Evolutionary conservation across 495 filamentous ascomycete species (phyloP), one percentile per base, ranked within the genome.

Genomic region (Cudoniella acicularis): DNA sequence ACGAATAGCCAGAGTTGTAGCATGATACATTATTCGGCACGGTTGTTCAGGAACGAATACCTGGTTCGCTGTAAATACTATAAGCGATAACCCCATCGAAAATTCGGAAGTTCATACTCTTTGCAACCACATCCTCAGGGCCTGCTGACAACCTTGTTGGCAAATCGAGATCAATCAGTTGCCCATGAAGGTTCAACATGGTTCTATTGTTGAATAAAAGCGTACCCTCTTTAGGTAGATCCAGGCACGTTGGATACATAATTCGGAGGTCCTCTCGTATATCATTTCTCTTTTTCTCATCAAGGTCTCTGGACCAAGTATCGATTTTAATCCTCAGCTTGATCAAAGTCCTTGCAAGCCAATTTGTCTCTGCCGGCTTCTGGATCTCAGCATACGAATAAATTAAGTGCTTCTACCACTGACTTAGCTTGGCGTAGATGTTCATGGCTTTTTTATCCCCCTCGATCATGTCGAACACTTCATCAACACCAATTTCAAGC

Each of bases 241-340:
- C 48, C 48, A 50, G 6, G 24, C 13, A 22, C 48, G 48, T n/a
- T 50, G 22, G n/a, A 21, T 21, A 50, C 10, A 50, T 10, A 4
- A 22, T 2, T 50, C 2, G 9, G 2, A 50, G 17, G 8, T 21
- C n/a, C 22, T 22, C 48, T 22, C 48, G 48, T 10, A 22, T n/a
- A 9, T 25, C 8, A 24, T 50, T 24, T 6, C 48, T 20, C 3
- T 3, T 8, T 2, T n/a, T 21, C 22, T 50, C 48, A 24, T 21
- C 17, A 20, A 50, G 48, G 2, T 21, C 48, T 50, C 8, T 24
- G 2, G 48, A 22, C 48, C 48, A 50, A 2, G 48, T 50, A n/a
- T 50, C 48, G n/a, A 50, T 21, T n/a, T 50, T 50, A 21, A 50
- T 50, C 8, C 48, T 2, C 6, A 50, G n/a, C 24, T 50, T 50